These are phyloP conservation scores for Aspergillus sp. DNA, from an alignment of 2,329 filamentous ascomycete species.

Conservation along the genomic window DNA sequence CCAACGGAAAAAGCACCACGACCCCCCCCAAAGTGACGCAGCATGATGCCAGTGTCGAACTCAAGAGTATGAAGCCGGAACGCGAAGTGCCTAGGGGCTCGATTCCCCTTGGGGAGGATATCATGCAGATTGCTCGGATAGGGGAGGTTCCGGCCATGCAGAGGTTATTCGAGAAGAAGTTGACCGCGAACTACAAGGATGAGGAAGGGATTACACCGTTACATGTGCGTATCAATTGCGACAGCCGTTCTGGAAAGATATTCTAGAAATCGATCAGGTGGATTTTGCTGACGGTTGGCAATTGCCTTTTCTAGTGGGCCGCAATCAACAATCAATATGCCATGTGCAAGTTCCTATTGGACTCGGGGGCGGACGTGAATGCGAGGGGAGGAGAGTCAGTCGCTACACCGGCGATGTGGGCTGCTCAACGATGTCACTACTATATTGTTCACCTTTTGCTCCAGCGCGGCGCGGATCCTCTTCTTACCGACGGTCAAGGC, in stretches of 20 bases:
- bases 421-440: constrained; percentile 91
- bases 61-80: constrained; percentile 29
- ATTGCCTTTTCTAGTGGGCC: constrained; percentile 62
- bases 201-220: constrained; percentile 91
- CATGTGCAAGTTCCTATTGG: constrained; percentile 91
- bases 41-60: constrained; percentile 29
- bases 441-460: constrained; percentile 91
- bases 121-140: constrained; percentile 89
- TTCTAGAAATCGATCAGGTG: no score
- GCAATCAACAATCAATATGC: constrained; percentile 98
- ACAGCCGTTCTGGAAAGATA: no score
- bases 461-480: constrained; percentile 81
- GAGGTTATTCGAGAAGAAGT: constrained; percentile 79
- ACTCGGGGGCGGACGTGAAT: constrained; percentile 80
- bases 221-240: constrained; percentile 56
- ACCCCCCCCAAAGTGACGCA: constrained; percentile 26
- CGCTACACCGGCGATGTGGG: constrained; percentile 92
- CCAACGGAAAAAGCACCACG: constrained; percentile 24
- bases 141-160: constrained; percentile 83
- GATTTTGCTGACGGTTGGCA: neutral
- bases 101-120: constrained; percentile 58
- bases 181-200: constrained; percentile 74
- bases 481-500: constrained; percentile 86
- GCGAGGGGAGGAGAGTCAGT: constrained; percentile 91
- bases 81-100: constrained; percentile 24